Conservation (phyloP, 768 basidiomycete species). For the Cubamyces lactineus region DNA sequence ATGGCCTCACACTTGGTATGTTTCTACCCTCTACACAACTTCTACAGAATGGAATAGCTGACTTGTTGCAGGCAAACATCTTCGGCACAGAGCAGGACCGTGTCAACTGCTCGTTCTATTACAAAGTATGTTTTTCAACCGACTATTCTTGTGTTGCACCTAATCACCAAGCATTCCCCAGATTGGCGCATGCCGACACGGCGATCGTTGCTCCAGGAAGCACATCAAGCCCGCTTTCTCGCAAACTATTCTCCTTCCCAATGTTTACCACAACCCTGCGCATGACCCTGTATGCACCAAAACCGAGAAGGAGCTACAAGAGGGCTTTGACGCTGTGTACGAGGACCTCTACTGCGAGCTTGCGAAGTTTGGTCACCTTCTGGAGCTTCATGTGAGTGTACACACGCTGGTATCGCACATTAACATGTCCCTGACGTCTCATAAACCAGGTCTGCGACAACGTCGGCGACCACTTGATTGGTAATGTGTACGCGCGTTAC, state of each 20-base stretch:
- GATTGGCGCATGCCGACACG: constrained; percentile 99
- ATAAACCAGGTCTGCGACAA: constrained; percentile 86
- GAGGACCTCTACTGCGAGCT: constrained; percentile 96
- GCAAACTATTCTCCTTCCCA: constrained; percentile 93
- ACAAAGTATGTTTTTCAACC: constrained; percentile 64
- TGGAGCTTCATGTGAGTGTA: constrained; percentile 86
- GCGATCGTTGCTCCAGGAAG: constrained; percentile 97
- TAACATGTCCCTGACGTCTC: background rate
- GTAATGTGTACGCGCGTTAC: constrained; percentile 96
- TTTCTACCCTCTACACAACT: background rate
- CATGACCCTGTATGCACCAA: constrained; percentile 91
- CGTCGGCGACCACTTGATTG: constrained; percentile 97
- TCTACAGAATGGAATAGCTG: background rate
- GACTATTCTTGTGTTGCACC: background rate
- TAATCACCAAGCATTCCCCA: constrained; percentile 36
- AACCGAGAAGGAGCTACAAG: constrained; percentile 84
- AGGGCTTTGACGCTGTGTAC: constrained; percentile 92
- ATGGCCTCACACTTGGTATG: constrained; percentile 80
- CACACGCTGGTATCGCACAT: background rate
- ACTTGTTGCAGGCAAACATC: constrained; percentile 75
- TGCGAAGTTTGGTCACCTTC: constrained; percentile 90
- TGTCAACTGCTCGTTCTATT: constrained; percentile 99
- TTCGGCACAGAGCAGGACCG: constrained; percentile 94
- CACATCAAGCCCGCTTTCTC: constrained; percentile 98
- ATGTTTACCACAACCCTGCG: constrained; percentile 98